These are phyloP conservation scores for Rhododendron mucronatum DNA, from an alignment of 148 eudicot genomes.

Conservation along the genomic window DNA sequence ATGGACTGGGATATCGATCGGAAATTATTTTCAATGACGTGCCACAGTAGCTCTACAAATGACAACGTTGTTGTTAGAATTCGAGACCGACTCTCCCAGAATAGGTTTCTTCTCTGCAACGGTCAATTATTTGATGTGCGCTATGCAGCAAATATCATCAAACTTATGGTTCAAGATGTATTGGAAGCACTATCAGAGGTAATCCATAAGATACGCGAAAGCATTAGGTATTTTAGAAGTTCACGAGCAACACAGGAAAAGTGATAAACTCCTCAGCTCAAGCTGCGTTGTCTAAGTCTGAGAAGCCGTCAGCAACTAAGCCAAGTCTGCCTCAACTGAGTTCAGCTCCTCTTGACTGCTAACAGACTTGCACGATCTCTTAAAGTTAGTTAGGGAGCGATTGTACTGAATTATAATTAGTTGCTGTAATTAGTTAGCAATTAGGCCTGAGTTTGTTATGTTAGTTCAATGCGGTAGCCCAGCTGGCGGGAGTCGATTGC, in stretches of 20 bases:
- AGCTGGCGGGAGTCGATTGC: conserved; percentile 20
- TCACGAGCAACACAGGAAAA: conserved; percentile 48
- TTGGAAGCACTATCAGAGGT: conserved; percentile 51
- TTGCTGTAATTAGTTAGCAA: no score
- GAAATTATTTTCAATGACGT: conserved; percentile 69
- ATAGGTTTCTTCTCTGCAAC: conserved; percentile 50
- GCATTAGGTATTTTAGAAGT: conserved; percentile 55
- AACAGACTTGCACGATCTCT: no score
- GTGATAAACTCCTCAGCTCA: neutral
- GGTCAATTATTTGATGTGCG: conserved; percentile 70
- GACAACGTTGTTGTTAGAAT: conserved; percentile 58
- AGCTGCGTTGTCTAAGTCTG: no score
- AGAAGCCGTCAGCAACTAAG: no score
- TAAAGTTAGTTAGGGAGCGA: no score
- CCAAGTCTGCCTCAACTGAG: no score
- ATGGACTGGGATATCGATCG: conserved; percentile 74
- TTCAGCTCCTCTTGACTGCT: no score
- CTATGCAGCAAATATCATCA: conserved; percentile 62
- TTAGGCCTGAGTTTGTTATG: no score
- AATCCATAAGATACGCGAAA: conserved; percentile 61
- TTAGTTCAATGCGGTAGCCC: conserved; percentile 41
- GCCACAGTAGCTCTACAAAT: conserved; percentile 50
- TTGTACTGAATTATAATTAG: no score
- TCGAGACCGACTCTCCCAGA: conserved; percentile 59
- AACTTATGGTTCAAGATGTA: conserved; percentile 54